phyloP scores from a whole-genome alignment of 1,284 basidiomycete genomes.

The Microbotryum violaceum region DNA sequence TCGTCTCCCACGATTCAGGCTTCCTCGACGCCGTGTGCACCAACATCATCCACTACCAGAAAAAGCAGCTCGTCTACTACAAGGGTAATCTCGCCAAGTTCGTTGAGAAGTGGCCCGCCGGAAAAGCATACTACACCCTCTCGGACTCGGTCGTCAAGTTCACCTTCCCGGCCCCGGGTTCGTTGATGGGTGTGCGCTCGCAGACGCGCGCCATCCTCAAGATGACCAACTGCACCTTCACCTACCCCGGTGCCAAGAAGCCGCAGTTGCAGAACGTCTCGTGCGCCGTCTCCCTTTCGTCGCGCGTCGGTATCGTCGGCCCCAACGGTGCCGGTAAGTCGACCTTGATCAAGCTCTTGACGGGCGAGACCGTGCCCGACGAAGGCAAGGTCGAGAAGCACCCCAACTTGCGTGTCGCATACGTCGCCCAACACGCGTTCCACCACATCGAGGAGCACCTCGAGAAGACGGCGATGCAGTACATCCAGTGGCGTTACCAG shows the following conservation, averaged over 20 bases:
- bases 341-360: constrained; percentile 94
- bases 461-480: constrained; percentile 89
- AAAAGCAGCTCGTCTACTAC: constrained; percentile 90
- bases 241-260: constrained; percentile 76
- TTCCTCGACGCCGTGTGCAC: constrained; percentile 97
- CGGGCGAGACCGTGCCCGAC: constrained; percentile 89
- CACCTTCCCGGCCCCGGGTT: constrained; percentile 90
- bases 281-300: constrained; percentile 78
- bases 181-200: constrained; percentile 93
- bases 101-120: constrained; percentile 84
- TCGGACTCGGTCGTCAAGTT: constrained; percentile 93
- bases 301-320: constrained; percentile 55
- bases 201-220: constrained; percentile 95
- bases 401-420: constrained; percentile 88
- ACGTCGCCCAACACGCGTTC: constrained; percentile 96
- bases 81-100: constrained; percentile 84
- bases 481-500: constrained; percentile 99
- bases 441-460: constrained; percentile 83
- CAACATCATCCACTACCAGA: constrained; percentile 97
- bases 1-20: constrained; percentile 95
- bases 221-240: constrained; percentile 82
- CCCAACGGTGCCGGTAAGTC: constrained; percentile 91
- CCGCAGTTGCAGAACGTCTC: constrained; percentile 84
- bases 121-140: constrained; percentile 94
- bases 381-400: constrained; percentile 93